A percentile compares a stretch with the other conserved stretches of the same genome.
phyloP scores from a whole-genome alignment of 768 basidiomycete species.

The Neoboletus brunneissimus region DNA sequence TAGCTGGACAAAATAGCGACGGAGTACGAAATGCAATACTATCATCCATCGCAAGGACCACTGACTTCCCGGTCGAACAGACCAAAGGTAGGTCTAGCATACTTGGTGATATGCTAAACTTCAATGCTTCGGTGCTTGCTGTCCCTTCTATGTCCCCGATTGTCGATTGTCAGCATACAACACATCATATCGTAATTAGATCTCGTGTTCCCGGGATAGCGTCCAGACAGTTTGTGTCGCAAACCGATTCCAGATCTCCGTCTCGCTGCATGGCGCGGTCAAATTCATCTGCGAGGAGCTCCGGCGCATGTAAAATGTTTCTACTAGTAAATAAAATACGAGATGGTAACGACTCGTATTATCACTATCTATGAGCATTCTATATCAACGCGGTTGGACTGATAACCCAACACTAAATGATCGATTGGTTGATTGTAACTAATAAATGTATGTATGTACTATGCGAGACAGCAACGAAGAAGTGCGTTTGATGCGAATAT shows the following conservation, averaged over 20 bases:
- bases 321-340: background rate
- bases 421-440: conserved; percentile 15
- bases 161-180: no score
- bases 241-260: background rate
- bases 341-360: background rate
- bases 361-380: conserved; percentile 9
- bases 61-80: no score
- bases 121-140: no score
- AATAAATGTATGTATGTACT: conserved; percentile 17
- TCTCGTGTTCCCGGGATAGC: background rate
- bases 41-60: no score
- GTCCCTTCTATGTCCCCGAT: background rate
- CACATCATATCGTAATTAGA: no score
- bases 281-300: background rate
- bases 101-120: no score
- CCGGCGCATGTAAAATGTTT: background rate
- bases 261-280: background rate
- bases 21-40: no score
- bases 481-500: conserved; percentile 7
- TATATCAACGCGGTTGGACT: background rate
- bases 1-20: no score
- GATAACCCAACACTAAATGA: conserved; percentile 17
- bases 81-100: no score
- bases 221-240: background rate
- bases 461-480: conserved; percentile 15